Base-by-base conservation (phyloP, 805 yeast genomes). In the Saccharomycopsis oosterbeekiorum region DNA sequence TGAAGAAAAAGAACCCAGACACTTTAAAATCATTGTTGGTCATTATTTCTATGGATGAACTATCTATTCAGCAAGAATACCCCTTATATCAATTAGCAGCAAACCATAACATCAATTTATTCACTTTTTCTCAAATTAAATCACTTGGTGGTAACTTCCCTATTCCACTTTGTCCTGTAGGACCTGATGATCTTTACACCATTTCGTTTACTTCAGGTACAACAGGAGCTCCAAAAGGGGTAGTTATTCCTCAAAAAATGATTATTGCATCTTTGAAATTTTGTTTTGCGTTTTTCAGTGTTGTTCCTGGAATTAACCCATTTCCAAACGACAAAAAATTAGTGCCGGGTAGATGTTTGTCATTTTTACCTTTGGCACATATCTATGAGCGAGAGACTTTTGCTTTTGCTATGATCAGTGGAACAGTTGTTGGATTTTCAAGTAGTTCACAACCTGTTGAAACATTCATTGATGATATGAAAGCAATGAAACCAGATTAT, bases 201-300 rank as follows among this genome's bases (percentile, higher is more conserved):
- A 80, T 86, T 56, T 82, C 86, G 8, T 86, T 85, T 70, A 86
- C 92, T 1, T 84, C 89, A 0, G 92, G 92, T 39, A 86, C 92
- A 1, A 85, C 91, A 0, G 90, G 90, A 17, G 71, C 78, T 17
- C 92, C 92, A 56, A 86, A 86, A 71, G 92, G 92, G 59, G 91
- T 84, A 17, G 80, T 79, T 24, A 66, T 77, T 21, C 70, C 81
- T 9, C 85, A 84, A 47, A 66, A 67, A 3, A 77, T 74, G 67
- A 76, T 78, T 9, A 71, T 76, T 24, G 75, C 83, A 3, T 73
- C 74, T 3, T 75, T 83, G 19, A 60, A 66, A 2, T 67, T 66
- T 29, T 67, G 63, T 19, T 66, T 58, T 21, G 62, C 40, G 5
- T 64, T 34, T 56, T 65, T 58, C 34, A 60, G 55, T 56, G 57